Conservation (phyloP, 2,329 filamentous ascomycete species). For the Phialophora macrospora region DNA sequence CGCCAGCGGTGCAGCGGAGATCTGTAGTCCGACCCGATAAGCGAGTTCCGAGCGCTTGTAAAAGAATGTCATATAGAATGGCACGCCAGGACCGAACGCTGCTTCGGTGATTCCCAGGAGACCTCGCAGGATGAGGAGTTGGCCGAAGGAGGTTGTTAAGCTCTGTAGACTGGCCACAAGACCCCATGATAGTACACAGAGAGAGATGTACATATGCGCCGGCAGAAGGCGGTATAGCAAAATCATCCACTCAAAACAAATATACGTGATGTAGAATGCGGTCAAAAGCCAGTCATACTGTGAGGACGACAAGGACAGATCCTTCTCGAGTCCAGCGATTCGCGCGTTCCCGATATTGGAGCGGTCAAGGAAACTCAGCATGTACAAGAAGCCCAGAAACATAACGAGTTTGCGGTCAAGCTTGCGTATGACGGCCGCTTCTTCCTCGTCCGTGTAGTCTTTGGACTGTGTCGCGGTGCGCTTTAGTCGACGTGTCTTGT, state of each 20-base stretch:
- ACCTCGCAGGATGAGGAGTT: constrained; percentile 46
- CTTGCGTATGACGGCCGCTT: constrained; percentile 70
- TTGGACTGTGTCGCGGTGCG: constrained; percentile 51
- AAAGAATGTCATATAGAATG: constrained; percentile 69
- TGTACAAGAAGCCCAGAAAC: constrained; percentile 81
- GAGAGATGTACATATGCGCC: constrained; percentile 64
- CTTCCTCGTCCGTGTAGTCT: constrained; percentile 71
- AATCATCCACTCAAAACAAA: constrained; percentile 70
- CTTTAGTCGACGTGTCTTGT: constrained; percentile 19
- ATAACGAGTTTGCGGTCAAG: constrained; percentile 78
- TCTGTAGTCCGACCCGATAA: constrained; percentile 81
- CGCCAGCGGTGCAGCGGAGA: constrained; percentile 71
- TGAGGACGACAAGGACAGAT: constrained; percentile 58
- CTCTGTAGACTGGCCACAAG: constrained; percentile 66
- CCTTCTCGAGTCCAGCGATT: constrained; percentile 61
- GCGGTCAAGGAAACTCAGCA: constrained; percentile 83
- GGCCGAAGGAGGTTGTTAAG: constrained; percentile 63
- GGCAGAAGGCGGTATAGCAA: constrained; percentile 65
- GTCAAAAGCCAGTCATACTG: constrained; percentile 68
- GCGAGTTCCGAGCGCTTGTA: constrained; percentile 74
- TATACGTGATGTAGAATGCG: constrained; percentile 68
- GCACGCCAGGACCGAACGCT: constrained; percentile 66
- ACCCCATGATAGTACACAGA: constrained; percentile 76
- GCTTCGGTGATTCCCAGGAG: constrained; percentile 63
- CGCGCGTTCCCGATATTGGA: constrained; percentile 73